Percentiles rank a stretch among this genome's conserved stretches.
Evolutionary conservation across 2,329 filamentous ascomycete species (phyloP).

Genomic region (Sporothrix phasma): DNA sequence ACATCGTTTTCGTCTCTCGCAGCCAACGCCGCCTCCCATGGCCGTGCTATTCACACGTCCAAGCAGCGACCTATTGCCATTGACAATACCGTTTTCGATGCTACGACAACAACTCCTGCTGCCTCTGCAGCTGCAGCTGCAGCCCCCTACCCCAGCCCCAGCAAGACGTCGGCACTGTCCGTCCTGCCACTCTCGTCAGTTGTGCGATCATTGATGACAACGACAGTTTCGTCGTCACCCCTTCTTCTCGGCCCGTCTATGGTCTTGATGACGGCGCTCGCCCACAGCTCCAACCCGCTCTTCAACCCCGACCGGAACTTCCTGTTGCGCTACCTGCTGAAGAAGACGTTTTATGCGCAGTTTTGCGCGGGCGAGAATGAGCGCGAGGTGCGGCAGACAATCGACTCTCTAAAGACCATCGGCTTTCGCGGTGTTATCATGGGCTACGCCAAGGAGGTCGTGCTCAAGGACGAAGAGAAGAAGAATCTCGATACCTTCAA

Average conservation of each 20-base stretch:
- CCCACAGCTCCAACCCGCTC: slow-evolving; percentile 55
- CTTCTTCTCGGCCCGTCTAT: slow-evolving; percentile 62
- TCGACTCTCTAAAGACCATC: slow-evolving; percentile 56
- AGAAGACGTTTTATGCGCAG: slow-evolving; percentile 79
- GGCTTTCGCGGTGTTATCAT: slow-evolving; percentile 80
- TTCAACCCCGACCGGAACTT: slow-evolving; percentile 69
- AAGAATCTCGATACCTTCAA: slow-evolving; percentile 33
- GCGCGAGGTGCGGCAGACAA: slow-evolving; percentile 55
- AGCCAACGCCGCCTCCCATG: neutral
- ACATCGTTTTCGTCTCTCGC: neutral
- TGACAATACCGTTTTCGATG: neutral
- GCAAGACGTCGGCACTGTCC: slow-evolving; percentile 38
- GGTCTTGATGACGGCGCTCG: slow-evolving; percentile 55
- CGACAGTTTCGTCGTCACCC: slow-evolving; percentile 58
- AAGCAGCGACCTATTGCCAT: neutral
- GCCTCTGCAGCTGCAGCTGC: neutral
- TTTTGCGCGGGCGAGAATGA: slow-evolving; percentile 78
- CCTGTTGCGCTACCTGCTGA: slow-evolving; percentile 58
- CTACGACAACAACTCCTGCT: neutral
- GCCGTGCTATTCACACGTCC: slow-evolving; percentile 11
- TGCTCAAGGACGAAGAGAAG: slow-evolving; percentile 49
- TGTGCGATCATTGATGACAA: slow-evolving; percentile 59
- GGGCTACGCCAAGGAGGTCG: slow-evolving; percentile 73
- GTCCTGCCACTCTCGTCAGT: slow-evolving; percentile 57
- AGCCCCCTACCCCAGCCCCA: no score